These are phyloP conservation scores for Calophaca sinica DNA, from an alignment of 306 rosid species.

Conservation along the genomic window DNA sequence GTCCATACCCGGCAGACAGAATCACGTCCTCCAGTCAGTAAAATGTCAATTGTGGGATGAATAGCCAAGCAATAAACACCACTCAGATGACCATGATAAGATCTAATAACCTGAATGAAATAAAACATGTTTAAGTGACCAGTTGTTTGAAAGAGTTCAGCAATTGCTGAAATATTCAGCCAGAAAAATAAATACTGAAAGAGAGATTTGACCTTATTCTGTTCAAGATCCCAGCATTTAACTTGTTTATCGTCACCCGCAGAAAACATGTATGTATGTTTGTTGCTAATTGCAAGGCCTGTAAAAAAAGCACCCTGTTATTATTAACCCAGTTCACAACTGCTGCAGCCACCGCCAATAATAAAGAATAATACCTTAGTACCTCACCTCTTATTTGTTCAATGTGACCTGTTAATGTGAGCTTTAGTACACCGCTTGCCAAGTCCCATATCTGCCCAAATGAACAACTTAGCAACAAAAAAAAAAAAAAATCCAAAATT, in stretches of 20 bases:
- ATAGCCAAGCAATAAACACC: slow-evolving; percentile 98
- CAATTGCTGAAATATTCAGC: slow-evolving; percentile 35
- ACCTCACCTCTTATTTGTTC: slow-evolving; percentile 92
- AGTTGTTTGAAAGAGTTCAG: slow-evolving; percentile 27
- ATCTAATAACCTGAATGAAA: slow-evolving; percentile 76
- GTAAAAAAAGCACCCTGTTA: slow-evolving; percentile 42
- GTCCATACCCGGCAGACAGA: slow-evolving; percentile 96
- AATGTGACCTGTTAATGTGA: slow-evolving; percentile 94
- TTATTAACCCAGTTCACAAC: slow-evolving; percentile 33
- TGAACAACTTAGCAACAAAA: slow-evolving; percentile 40
- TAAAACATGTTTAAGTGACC: slow-evolving; percentile 30
- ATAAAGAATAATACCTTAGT: slow-evolving; percentile 27
- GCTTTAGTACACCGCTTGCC: slow-evolving; percentile 85
- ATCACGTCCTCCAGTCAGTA: slow-evolving; percentile 98
- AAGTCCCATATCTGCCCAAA: slow-evolving; percentile 92
- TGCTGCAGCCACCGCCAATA: slow-evolving; percentile 22
- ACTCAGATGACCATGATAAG: slow-evolving; percentile 98
- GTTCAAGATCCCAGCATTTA: slow-evolving; percentile 99
- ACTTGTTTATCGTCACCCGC: slow-evolving; percentile 99
- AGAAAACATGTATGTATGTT: slow-evolving; percentile 97
- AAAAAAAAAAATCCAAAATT: slow-evolving; percentile 14
- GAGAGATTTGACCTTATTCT: slow-evolving; percentile 75
- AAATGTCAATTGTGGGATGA: slow-evolving; percentile 93
- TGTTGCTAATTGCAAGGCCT: slow-evolving; percentile 95
- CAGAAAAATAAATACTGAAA: slow-evolving; percentile 25